Conservation (phyloP, 1,284 basidiomycete species). For the Stygiomarasmius scandens region DNA sequence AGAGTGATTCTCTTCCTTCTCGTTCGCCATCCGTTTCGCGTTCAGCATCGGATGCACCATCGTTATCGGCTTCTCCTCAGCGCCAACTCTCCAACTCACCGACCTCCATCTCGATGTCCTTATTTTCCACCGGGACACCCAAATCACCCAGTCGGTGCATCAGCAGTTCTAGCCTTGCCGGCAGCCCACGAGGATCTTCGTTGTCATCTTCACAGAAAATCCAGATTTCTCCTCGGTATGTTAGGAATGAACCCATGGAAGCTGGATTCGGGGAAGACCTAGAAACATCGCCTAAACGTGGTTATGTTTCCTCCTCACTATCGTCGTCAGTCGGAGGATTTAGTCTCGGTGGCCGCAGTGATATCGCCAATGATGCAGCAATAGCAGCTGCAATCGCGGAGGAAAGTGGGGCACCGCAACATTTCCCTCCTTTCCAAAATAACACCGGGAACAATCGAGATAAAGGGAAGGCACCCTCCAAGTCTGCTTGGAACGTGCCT, state of each 20-base stretch:
- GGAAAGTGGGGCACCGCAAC: background rate
- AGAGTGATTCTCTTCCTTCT: background rate
- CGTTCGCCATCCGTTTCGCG: background rate
- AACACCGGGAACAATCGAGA: background rate
- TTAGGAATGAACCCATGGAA: slow-evolving; percentile 42
- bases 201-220: slow-evolving; percentile 43
- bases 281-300: background rate
- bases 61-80: background rate
- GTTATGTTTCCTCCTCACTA: slow-evolving; percentile 10
- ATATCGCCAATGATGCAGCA: background rate
- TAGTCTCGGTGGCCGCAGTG: background rate
- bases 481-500: slow-evolving; percentile 13
- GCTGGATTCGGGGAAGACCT: slow-evolving; percentile 31
- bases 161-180: slow-evolving; percentile 12
- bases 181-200: slow-evolving; percentile 28
- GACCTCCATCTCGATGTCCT: background rate
- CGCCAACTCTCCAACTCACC: background rate
- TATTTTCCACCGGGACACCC: background rate
- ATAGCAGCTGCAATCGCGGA: background rate
- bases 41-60: background rate
- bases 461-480: background rate
- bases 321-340: background rate
- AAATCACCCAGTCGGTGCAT: slow-evolving; percentile 9
- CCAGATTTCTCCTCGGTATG: slow-evolving; percentile 37
- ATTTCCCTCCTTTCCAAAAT: background rate